These are phyloP conservation scores for Moniliella sp. DNA, from an alignment of 1,284 basidiomycete species.

Conservation along the genomic window DNA sequence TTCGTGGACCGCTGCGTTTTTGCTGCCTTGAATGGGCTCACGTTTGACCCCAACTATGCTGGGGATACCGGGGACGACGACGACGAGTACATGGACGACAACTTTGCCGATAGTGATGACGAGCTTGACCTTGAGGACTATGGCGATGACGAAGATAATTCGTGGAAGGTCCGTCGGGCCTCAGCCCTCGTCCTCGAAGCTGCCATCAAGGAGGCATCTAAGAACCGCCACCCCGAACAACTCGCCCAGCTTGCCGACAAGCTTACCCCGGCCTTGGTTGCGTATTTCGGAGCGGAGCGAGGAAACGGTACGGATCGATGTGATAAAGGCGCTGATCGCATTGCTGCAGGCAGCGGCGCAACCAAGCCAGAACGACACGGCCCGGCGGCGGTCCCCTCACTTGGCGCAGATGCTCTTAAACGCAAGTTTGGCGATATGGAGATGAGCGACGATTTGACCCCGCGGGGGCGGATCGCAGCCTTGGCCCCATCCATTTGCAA, in stretches of 20 bases:
- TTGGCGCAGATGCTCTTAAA: constrained; percentile 31
- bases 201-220: constrained; percentile 65
- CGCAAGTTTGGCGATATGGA: constrained; percentile 27
- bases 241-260: constrained; percentile 56
- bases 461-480: constrained; percentile 1
- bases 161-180: constrained; percentile 84
- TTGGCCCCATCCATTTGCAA: constrained; percentile 42
- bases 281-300: constrained; percentile 88
- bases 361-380: constrained; percentile 36
- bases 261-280: constrained; percentile 65
- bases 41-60: constrained; percentile 87
- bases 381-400: constrained; percentile 46
- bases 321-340: constrained; percentile 63
- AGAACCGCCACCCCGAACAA: too few relatives aligned
- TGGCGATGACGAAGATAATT: constrained; percentile 94
- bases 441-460: constrained; percentile 8
- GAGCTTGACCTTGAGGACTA: constrained; percentile 37
- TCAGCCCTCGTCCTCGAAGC: constrained; percentile 71
- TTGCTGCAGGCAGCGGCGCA: constrained; percentile 56
- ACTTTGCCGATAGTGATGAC: constrained; percentile 45
- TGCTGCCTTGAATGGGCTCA: constrained; percentile 54
- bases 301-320: constrained; percentile 77
- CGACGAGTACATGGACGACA: constrained; percentile 35
- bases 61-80: constrained; percentile 58
- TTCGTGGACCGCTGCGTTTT: constrained; percentile 52